Evolutionary conservation across 768 basidiomycete genomes (phyloP).

Genomic region (Tephrocybe rancida): DNA sequence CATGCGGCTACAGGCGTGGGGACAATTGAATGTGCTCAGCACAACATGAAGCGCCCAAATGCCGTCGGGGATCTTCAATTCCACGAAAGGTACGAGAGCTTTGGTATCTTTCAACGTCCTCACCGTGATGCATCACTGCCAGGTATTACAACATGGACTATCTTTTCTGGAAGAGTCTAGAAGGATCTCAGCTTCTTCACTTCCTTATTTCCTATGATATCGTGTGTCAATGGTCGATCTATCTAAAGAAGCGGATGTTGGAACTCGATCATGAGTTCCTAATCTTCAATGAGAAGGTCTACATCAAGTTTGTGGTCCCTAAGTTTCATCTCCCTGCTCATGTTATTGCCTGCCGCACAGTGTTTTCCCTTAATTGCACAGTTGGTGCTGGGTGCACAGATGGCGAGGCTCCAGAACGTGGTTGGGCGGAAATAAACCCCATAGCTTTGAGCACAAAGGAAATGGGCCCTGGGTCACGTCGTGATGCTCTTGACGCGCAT

Average conservation of each 20-base stretch:
- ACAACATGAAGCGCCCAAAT: constrained; percentile 28
- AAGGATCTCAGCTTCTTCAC: background rate
- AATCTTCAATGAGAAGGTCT: background rate
- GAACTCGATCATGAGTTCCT: constrained; percentile 2
- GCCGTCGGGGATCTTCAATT: constrained; percentile 30
- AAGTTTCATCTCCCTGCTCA: constrained; percentile 29
- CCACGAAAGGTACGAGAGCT: constrained; percentile 29
- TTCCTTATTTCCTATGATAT: constrained; percentile 22
- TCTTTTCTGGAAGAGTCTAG: constrained; percentile 16
- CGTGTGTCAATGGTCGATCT: constrained; percentile 18
- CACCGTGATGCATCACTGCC: background rate
- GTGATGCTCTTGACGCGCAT: constrained; percentile 27
- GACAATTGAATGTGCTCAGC: constrained; percentile 27
- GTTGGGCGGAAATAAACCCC: constrained; percentile 30
- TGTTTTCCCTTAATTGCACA: constrained; percentile 23
- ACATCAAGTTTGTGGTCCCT: constrained; percentile 22
- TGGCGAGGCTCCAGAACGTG: constrained; percentile 34
- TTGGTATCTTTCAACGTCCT: background rate
- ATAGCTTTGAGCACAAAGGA: constrained; percentile 30
- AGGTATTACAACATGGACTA: constrained; percentile 31
- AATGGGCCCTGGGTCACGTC: constrained; percentile 35
- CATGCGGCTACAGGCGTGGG: constrained; percentile 27
- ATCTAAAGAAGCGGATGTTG: constrained; percentile 16
- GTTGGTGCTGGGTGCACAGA: constrained; percentile 30
- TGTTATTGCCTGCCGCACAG: constrained; percentile 20